These are phyloP conservation scores for Puccinia brachypodii DNA, from an alignment of 1,284 basidiomycete species.

Conservation along the genomic window DNA sequence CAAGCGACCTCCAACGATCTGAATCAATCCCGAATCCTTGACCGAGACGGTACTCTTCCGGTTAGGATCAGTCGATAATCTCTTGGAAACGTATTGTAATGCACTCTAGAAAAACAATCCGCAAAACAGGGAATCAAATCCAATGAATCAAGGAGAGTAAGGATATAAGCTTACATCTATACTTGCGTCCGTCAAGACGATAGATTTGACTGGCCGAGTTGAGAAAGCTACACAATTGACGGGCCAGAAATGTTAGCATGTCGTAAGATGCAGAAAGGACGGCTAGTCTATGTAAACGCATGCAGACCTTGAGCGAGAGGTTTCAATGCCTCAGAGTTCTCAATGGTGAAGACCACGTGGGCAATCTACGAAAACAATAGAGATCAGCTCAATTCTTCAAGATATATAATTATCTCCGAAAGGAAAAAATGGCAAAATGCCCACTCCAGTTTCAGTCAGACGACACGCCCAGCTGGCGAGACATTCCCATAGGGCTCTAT, in stretches of 20 bases:
- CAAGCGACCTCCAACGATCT: constrained; percentile 55
- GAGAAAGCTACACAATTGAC: constrained; percentile 67
- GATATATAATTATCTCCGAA: not conserved
- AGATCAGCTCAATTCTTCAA: not conserved
- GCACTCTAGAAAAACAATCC: constrained; percentile 5
- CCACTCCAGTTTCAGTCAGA: constrained; percentile 73
- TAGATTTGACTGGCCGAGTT: constrained; percentile 75
- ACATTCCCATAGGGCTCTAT: constrained; percentile 72
- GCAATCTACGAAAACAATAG: constrained; percentile 65
- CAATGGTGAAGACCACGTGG: constrained; percentile 86
- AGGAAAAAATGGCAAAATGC: constrained; percentile 50
- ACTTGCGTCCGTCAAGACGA: constrained; percentile 64
- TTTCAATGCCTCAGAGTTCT: constrained; percentile 84
- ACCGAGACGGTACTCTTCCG: constrained; percentile 49
- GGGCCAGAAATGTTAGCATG: not conserved
- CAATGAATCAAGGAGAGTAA: not conserved
- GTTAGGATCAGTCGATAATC: not conserved
- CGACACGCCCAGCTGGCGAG: constrained; percentile 82
- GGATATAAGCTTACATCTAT: constrained; percentile 14
- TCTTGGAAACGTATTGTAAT: constrained; percentile 31
- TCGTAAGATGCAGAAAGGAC: not conserved
- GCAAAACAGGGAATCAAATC: not conserved
- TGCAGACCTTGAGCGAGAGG: constrained; percentile 71
- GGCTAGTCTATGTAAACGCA: not conserved
- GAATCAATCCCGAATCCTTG: constrained; percentile 53